phyloP scores from a whole-genome alignment of 2,329 filamentous ascomycete species.

The Hypoxylon sp. region DNA sequence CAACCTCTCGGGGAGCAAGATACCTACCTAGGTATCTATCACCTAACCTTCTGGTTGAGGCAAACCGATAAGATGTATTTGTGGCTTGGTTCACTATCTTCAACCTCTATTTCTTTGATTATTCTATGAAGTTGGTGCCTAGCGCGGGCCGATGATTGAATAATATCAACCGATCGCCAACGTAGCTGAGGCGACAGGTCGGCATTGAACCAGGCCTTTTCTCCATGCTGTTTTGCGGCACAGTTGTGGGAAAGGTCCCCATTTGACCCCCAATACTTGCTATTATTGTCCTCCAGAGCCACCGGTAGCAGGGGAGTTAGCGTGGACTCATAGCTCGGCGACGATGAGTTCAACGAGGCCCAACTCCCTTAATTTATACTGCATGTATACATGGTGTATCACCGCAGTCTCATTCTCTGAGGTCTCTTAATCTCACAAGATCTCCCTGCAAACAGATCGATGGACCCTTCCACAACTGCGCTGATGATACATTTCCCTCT shows the following conservation, averaged over 20 bases:
- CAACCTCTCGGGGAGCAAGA: constrained; percentile 2
- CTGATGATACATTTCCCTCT: background rate
- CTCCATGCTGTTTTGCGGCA: constrained; percentile 22
- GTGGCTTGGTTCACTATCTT: constrained; percentile 7
- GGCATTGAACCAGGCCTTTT: constrained; percentile 8
- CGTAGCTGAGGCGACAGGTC: constrained; percentile 6
- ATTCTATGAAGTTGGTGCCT: constrained; percentile 25
- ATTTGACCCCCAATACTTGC: constrained; percentile 4
- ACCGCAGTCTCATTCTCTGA: background rate
- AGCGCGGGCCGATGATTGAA: constrained; percentile 19
- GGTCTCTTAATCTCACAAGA: background rate
- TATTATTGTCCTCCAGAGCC: constrained; percentile 23
- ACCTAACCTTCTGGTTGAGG: no score
- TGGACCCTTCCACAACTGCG: background rate
- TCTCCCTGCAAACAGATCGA: background rate
- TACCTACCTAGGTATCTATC: background rate
- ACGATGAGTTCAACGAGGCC: constrained; percentile 22
- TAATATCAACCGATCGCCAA: background rate
- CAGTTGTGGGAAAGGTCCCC: constrained; percentile 1
- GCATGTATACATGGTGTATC: constrained; percentile 6
- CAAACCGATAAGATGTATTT: constrained; percentile 6
- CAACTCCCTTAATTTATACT: constrained; percentile 1
- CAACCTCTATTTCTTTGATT: background rate
- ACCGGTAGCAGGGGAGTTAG: background rate
- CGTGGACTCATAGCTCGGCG: background rate